Conservation (phyloP, 148 eudicot genomes). For the Amaranthus palmeri region DNA sequence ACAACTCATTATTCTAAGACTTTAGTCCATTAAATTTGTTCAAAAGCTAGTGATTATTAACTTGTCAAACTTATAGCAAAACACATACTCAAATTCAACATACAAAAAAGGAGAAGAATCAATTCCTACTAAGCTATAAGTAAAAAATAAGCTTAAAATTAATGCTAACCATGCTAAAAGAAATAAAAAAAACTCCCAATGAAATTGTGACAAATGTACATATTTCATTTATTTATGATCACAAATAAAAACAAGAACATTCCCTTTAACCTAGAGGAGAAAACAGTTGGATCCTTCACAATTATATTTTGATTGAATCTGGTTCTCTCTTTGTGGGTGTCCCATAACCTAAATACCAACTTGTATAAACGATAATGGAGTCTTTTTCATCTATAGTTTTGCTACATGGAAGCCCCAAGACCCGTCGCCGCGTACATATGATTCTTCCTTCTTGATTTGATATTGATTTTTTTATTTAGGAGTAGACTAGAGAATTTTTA, state of each 20-base stretch:
- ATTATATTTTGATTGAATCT: neutral
- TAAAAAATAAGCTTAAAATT: constrained; percentile 7
- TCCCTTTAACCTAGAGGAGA: constrained; percentile 3
- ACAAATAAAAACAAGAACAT: constrained; percentile 17
- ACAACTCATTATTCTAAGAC: neutral
- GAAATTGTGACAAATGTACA: constrained; percentile 1
- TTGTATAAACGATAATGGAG: constrained; percentile 1
- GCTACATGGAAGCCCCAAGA: constrained; percentile 11
- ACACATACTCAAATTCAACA: neutral
- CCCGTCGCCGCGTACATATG: constrained; percentile 24
- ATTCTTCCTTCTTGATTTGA: neutral
- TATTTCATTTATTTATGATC: neutral
- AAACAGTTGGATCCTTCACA: neutral
- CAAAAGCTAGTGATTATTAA: neutral
- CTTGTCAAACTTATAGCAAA: neutral
- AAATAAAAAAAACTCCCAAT: neutral
- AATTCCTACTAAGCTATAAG: constrained; percentile 5
- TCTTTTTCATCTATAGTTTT: neutral
- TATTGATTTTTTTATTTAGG: neutral
- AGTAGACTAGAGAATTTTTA: neutral
- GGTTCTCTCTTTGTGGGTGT: constrained; percentile 22
- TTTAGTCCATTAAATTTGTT: neutral
- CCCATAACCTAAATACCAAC: constrained; percentile 2
- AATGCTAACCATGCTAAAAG: neutral
- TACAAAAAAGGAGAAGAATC: constrained; percentile 6